These are phyloP conservation scores for Rachicladosporium sp. DNA, from an alignment of 2,329 filamentous ascomycete genomes.

Conservation along the genomic window DNA sequence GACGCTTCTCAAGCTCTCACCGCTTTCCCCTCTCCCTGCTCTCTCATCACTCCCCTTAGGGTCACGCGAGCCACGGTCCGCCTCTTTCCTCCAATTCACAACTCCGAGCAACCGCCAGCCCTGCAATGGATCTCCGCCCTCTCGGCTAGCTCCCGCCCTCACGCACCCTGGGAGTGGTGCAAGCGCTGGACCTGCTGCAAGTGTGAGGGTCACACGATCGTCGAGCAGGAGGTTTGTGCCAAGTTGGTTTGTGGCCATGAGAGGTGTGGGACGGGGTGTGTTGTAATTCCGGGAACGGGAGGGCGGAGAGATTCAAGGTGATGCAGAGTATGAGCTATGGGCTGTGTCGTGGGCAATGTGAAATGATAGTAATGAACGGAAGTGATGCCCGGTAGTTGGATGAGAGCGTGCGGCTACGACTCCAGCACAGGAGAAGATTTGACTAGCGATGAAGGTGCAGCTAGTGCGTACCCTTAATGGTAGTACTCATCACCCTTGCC, in stretches of 20 bases:
- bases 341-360: too few species aligned
- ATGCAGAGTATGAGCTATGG: neutral
- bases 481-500: too few species aligned
- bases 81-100: neutral
- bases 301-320: neutral
- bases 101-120: neutral
- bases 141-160: constrained; percentile 7
- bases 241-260: constrained; percentile 16
- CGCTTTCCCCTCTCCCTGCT: too few species aligned
- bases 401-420: too few species aligned
- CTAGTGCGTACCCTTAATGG: too few species aligned
- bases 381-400: too few species aligned
- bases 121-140: constrained; percentile 1
- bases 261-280: constrained; percentile 10
- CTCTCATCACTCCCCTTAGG: too few species aligned
- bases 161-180: constrained; percentile 8
- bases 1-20: too few species aligned
- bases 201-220: constrained; percentile 15
- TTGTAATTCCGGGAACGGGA: neutral
- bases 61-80: neutral
- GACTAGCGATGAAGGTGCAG: too few species aligned
- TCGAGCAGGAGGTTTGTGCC: constrained; percentile 18
- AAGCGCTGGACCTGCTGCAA: constrained; percentile 20
- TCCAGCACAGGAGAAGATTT: too few species aligned
- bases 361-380: too few species aligned